Evolutionary conservation across 75 land plant species (phyloP).

Genomic region (Pseudotsuga menziesii): DNA sequence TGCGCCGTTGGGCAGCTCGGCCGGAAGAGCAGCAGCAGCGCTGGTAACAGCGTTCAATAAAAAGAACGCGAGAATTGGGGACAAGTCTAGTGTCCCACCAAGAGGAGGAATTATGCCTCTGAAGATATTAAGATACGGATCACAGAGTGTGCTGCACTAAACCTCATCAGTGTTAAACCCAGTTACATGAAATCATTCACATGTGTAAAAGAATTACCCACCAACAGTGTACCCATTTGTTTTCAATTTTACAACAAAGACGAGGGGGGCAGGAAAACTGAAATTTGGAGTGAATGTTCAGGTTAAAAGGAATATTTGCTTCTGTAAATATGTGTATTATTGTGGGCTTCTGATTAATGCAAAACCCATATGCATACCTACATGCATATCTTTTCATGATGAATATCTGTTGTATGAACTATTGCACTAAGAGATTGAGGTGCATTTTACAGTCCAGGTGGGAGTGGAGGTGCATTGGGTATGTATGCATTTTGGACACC

Average conservation of each 20-base stretch:
- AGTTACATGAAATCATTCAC: neutral
- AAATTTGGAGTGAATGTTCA: neutral
- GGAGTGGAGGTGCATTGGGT: too few relatives aligned
- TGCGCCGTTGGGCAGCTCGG: slow-evolving; percentile 57
- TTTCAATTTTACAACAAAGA: slow-evolving; percentile 1
- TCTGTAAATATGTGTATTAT: too few relatives aligned
- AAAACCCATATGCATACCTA: too few relatives aligned
- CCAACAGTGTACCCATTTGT: neutral
- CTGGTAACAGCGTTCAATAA: slow-evolving; percentile 85
- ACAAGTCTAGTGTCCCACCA: slow-evolving; percentile 86
- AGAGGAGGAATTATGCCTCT: slow-evolving; percentile 94
- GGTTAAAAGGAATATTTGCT: too few relatives aligned
- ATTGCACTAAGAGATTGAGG: too few relatives aligned
- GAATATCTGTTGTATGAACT: neutral
- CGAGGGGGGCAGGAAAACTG: neutral
- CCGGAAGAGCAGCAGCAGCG: slow-evolving; percentile 94
- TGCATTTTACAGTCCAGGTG: neutral
- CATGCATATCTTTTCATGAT: too few relatives aligned
- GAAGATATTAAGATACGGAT: slow-evolving; percentile 97
- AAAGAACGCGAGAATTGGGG: slow-evolving; percentile 92
- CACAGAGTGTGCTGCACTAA: slow-evolving; percentile 81
- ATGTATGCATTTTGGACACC: too few relatives aligned
- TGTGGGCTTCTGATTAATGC: too few relatives aligned
- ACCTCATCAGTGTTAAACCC: neutral
- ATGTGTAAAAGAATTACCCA: neutral